These are phyloP conservation scores for Suhomyces canberraensis DNA, from an alignment of 805 yeast species.

Conservation along the genomic window DNA sequence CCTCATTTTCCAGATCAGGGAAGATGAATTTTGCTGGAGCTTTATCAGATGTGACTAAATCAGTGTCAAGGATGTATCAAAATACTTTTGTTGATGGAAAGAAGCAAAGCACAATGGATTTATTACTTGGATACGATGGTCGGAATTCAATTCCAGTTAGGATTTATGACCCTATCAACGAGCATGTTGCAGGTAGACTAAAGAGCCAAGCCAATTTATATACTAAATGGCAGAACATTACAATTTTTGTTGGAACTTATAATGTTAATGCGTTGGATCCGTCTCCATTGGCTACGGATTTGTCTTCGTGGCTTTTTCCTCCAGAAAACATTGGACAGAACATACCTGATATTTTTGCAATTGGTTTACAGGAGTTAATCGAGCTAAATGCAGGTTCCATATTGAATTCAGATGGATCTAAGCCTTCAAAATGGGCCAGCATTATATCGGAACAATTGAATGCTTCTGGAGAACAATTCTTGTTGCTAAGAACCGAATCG, in stretches of 20 bases:
- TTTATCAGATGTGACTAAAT: slow-evolving; percentile 93
- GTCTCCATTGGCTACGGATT: slow-evolving; percentile 47
- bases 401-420: slow-evolving; percentile 77
- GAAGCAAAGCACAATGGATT: slow-evolving; percentile 86
- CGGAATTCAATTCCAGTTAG: slow-evolving; percentile 62
- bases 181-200: slow-evolving; percentile 70
- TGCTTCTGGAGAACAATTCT: slow-evolving; percentile 41
- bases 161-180: slow-evolving; percentile 85
- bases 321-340: slow-evolving; percentile 34
- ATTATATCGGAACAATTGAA: slow-evolving; percentile 63
- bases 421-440: slow-evolving; percentile 75
- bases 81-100: slow-evolving; percentile 92
- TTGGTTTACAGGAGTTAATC: slow-evolving; percentile 92
- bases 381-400: slow-evolving; percentile 92
- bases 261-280: slow-evolving; percentile 74
- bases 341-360: slow-evolving; percentile 76
- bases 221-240: slow-evolving; percentile 57
- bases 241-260: slow-evolving; percentile 78
- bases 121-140: slow-evolving; percentile 76
- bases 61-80: slow-evolving; percentile 91
- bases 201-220: slow-evolving; percentile 48
- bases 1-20: slow-evolving; percentile 91
- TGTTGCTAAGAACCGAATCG: slow-evolving; percentile 70
- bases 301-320: slow-evolving; percentile 83
- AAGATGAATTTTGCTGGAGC: slow-evolving; percentile 97